Evolutionary conservation across 805 yeast species (phyloP).

Genomic region (Candida fluviatilis): DNA sequence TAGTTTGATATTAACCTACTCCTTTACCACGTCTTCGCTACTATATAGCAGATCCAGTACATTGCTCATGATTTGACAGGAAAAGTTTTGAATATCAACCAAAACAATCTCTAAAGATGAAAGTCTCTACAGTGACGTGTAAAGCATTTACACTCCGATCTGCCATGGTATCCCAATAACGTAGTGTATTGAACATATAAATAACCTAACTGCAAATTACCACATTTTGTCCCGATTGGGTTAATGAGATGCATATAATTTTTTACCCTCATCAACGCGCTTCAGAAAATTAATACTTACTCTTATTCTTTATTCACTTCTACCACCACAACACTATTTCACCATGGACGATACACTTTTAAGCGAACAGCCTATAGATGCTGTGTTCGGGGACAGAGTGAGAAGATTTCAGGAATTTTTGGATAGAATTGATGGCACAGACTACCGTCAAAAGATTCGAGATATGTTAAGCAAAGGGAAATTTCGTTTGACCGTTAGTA

Average conservation of each 20-base stretch:
- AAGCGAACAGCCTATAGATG: constrained; percentile 36
- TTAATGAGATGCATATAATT: constrained; percentile 3
- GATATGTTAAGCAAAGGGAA: constrained; percentile 66
- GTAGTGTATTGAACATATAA: too few species aligned
- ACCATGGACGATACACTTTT: constrained; percentile 10
- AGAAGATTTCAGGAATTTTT: constrained; percentile 86
- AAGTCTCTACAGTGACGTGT: too few species aligned
- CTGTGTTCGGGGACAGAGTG: constrained; percentile 73
- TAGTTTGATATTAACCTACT: too few species aligned
- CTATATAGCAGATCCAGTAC: too few species aligned
- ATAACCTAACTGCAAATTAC: constrained; percentile 41
- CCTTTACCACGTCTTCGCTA: constrained; percentile 48
- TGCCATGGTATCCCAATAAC: too few species aligned
- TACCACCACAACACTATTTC: not conserved
- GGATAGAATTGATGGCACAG: constrained; percentile 51
- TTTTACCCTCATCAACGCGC: not conserved
- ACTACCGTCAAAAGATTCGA: constrained; percentile 67
- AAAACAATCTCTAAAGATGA: too few species aligned
- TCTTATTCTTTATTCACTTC: not conserved
- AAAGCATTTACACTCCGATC: too few species aligned
- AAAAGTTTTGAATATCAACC: too few species aligned
- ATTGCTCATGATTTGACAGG: too few species aligned
- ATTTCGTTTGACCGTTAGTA: constrained; percentile 64
- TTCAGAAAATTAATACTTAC: not conserved
- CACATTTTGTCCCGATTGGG: constrained; percentile 20